phyloP scores from a whole-genome alignment of 2,329 filamentous ascomycete genomes.

The Aureobasidium subglaciale region DNA sequence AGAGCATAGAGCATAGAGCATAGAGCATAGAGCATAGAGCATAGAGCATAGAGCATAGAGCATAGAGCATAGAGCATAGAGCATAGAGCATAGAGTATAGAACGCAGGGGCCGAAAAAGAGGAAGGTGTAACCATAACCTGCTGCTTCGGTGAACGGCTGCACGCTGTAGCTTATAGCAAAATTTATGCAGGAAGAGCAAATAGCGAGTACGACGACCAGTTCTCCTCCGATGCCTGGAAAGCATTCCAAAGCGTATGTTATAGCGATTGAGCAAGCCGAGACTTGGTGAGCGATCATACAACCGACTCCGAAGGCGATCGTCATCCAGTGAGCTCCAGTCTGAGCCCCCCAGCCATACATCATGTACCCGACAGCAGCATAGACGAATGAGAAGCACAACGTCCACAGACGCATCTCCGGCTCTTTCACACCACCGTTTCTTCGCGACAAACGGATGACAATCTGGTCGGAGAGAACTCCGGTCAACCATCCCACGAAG shows the following conservation, averaged over 20 bases:
- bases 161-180: conserved; percentile 33
- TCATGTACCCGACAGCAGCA: conserved; percentile 31
- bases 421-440: conserved; percentile 22
- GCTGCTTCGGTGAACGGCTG: conserved; percentile 35
- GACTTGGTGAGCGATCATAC: conserved; percentile 37
- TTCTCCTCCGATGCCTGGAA: conserved; percentile 25
- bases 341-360: conserved; percentile 35
- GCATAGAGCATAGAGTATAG: conserved; percentile 21
- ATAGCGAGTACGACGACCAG: conserved; percentile 26
- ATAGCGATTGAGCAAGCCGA: conserved; percentile 34
- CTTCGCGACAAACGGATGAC: conserved; percentile 22
- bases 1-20: too few relatives aligned
- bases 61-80: too few relatives aligned
- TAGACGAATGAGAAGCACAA: conserved; percentile 29
- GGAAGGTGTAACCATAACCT: conserved; percentile 27
- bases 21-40: too few relatives aligned
- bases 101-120: conserved; percentile 31
- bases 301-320: conserved; percentile 31
- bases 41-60: too few relatives aligned
- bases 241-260: conserved; percentile 38
- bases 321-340: conserved; percentile 29
- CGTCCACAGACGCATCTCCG: conserved; percentile 29
- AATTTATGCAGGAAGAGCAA: conserved; percentile 29
- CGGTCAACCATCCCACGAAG: conserved; percentile 24
- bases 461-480: conserved; percentile 39